Percentiles rank a stretch among this genome's conserved stretches.
These are phyloP conservation scores for Aspergillus fructus DNA, from an alignment of 2,329 filamentous ascomycete genomes.

Conservation along the genomic window DNA sequence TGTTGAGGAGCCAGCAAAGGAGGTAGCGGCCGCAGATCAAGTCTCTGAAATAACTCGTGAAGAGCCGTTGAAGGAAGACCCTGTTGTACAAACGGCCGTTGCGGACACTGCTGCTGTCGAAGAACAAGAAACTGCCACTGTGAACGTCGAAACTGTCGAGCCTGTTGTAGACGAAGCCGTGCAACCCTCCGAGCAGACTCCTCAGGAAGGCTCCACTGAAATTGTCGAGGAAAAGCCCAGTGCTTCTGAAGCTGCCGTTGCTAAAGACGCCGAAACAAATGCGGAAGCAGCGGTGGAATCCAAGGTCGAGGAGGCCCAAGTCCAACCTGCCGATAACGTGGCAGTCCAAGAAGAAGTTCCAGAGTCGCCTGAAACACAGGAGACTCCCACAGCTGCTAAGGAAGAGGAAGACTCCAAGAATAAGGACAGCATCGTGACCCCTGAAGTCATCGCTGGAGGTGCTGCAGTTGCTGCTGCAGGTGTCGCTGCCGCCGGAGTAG, in stretches of 20 bases:
- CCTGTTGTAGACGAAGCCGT: neutral
- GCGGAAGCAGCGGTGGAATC: conserved; percentile 4
- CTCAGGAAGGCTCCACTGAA: neutral
- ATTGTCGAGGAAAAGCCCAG: neutral
- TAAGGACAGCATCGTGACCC: conserved; percentile 21
- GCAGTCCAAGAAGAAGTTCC: neutral
- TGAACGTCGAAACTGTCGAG: neutral
- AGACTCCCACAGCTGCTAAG: neutral
- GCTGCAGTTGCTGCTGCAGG: conserved; percentile 27
- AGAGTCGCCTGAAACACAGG: conserved; percentile 9
- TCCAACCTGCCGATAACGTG: conserved; percentile 1
- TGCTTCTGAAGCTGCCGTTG: neutral
- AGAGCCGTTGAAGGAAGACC: conserved; percentile 5
- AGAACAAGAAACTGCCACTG: neutral
- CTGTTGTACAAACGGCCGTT: neutral
- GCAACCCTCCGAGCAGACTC: neutral
- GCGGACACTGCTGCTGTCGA: conserved; percentile 2
- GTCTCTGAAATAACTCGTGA: neutral
- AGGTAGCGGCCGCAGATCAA: neutral
- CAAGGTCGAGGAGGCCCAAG: conserved; percentile 5
- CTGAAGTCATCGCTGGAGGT: conserved; percentile 28
- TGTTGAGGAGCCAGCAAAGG: neutral
- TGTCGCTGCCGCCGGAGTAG: conserved; percentile 23
- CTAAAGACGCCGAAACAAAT: neutral
- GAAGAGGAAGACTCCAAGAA: conserved; percentile 11